Evolutionary conservation across 495 filamentous ascomycete species (phyloP), one percentile per base, ranked within the genome.

Genomic region (Umbilicaria muhlenbergii): DNA sequence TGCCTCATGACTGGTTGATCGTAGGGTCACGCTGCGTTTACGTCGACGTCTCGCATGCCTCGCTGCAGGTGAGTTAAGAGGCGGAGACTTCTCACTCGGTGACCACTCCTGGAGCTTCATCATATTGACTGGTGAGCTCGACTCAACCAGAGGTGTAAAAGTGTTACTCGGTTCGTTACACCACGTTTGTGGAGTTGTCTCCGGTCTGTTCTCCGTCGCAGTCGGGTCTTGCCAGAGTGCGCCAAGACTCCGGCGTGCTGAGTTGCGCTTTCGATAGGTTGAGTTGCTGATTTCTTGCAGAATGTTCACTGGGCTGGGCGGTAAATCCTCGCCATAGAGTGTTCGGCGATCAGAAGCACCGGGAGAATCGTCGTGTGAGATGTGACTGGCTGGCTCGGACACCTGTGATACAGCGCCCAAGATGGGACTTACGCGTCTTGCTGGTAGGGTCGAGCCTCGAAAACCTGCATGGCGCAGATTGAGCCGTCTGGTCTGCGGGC

Each of bases 401-500:
- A 28, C 38, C 7, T 11, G 34, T 12, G 42, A 16, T 11, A 46
- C 19, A 24, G 37, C 34, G 15, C 44, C 34, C 16, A 51, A 51
- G 3, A 56, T 38, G 21, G 53, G 50, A 42, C 50, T 51, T 32
- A 56, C 52, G 17, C 53, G 55, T 11, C 51, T 42, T 41, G 41
- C 46, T 10, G 58, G 51, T 11, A 59, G 43, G n/a, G 38, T 34
- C 11, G 51, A 43, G 24, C 45, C 59, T 32, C 51, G 50, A 40
- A 62, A 62, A 5, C 59, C 58, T 36, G 56, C 55, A 52, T 62
- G 57, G 41, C 59, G 58, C 24, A 60, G 41, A 38, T 58, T 53
- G 21, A 62, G 45, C 15, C 53, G 53, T 36, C 58, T 47, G 32
- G 50, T 54, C 41, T 58, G 58, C 5, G 51, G 49, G 42, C 46